Evolutionary conservation across 2,329 filamentous ascomycete genomes (phyloP).

Genomic region (Clathrospora elynae): DNA sequence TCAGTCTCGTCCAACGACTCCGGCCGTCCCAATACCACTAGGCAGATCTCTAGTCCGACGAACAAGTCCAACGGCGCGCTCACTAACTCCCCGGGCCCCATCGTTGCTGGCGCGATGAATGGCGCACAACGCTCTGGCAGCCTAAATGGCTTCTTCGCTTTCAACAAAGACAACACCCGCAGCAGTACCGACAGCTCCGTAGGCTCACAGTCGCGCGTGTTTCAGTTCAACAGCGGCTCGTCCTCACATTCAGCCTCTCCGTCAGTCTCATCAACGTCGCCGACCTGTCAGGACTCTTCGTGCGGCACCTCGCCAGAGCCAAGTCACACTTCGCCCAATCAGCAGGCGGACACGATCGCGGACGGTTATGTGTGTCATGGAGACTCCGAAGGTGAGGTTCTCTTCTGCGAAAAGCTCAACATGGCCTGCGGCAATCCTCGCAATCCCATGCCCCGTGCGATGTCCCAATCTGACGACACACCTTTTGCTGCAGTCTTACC

Average conservation of each 20-base stretch:
- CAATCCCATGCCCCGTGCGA: conserved; percentile 58
- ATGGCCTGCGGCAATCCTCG: conserved; percentile 61
- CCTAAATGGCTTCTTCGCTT: conserved; percentile 32
- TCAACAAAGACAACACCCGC: conserved; percentile 26
- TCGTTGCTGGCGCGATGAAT: conserved; percentile 39
- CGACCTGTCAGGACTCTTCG: conserved; percentile 59
- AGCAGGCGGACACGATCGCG: conserved; percentile 63
- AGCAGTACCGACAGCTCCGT: conserved; percentile 51
- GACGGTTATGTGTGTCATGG: conserved; percentile 54
- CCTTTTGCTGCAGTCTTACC: conserved; percentile 45
- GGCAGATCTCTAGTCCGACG: conserved; percentile 46
- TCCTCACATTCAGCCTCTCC: conserved; percentile 57
- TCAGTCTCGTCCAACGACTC: conserved; percentile 31
- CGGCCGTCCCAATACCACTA: conserved; percentile 42
- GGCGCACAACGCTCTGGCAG: conserved; percentile 46
- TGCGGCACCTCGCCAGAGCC: conserved; percentile 81
- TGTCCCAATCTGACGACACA: conserved; percentile 51
- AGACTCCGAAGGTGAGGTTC: conserved; percentile 57
- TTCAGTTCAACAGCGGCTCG: conserved; percentile 57
- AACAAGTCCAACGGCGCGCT: conserved; percentile 33
- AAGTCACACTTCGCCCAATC: conserved; percentile 73
- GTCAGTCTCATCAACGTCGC: conserved; percentile 58
- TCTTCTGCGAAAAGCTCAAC: conserved; percentile 62
- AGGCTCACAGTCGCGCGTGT: conserved; percentile 52
- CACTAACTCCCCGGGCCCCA: conserved; percentile 35